Evolutionary conservation across 176 grass and related monocot genomes (phyloP), one percentile per base, ranked within the genome.

Genomic region (Phoenix dactylifera): DNA sequence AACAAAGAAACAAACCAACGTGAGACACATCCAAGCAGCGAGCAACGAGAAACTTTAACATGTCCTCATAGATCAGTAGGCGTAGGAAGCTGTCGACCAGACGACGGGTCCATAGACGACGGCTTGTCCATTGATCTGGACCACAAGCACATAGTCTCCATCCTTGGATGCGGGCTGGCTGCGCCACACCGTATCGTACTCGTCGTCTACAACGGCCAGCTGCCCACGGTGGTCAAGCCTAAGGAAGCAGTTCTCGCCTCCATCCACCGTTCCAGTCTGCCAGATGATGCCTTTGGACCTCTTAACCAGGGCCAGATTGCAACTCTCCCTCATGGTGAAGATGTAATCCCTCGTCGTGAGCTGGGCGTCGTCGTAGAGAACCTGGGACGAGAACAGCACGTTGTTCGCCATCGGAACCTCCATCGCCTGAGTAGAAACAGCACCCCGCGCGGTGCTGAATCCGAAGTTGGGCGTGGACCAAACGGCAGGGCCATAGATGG

Each of bases 311-410:
- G n/a, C 35, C 9, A 70, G 55, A 18, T 25, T 16, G 55, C 67
- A 70, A 22, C 49, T 55, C 9, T 49, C 28, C 7, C 32, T 49
- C 67, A 70, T 70, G 16, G 17, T 6, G 55, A 71, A 24, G 20
- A 3, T 7, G 55, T 59, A 59, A 24, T 28, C 56, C 68, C 68
- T 59, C 32, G 39, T 50, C 56, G 14, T 17, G 3, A 52, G 55
- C 23, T 59, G 9, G 23, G 16, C 23, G 6, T 51, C 50, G 16
- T 58, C 68, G 22, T 19, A 2, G 15, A 71, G 39, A 4, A 25
- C 28, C 56, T 71, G 39, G 14, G 16, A 23, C 16, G 68, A 71
- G 68, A 71, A 71, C 23, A 71, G 16, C 35, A 60, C 7, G 56
- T 60, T 60, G 22, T 4, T 28, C 22, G 4, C 56, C 35, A 24